phyloP scores from a whole-genome alignment of 176 grass and related monocot species.

The Oryza longistaminata region DNA sequence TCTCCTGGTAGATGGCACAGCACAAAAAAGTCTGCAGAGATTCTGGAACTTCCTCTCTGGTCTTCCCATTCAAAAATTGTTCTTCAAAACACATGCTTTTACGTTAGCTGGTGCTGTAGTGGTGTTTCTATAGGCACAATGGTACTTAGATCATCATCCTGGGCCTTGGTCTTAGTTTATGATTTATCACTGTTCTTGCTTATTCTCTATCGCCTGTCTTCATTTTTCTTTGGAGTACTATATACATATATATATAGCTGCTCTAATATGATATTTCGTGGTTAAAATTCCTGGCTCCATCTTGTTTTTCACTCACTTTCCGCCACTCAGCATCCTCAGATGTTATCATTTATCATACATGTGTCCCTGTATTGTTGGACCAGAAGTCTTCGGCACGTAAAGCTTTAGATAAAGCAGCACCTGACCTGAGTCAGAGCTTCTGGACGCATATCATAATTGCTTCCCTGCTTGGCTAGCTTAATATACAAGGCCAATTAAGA shows the following conservation, averaged over 20 bases:
- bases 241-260: neutral
- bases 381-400: slow-evolving; percentile 32
- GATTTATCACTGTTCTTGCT: neutral
- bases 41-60: neutral
- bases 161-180: neutral
- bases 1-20: neutral
- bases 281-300: neutral
- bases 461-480: neutral
- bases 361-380: slow-evolving; percentile 22
- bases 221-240: neutral
- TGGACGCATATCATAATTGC: slow-evolving; percentile 18
- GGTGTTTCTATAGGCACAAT: neutral
- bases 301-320: neutral
- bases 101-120: neutral
- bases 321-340: neutral
- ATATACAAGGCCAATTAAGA: slow-evolving; percentile 12
- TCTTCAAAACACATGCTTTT: neutral
- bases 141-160: neutral
- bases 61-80: neutral
- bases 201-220: neutral
- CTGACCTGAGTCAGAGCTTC: neutral
- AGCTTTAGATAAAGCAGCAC: slow-evolving; percentile 11
- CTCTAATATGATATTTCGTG: neutral
- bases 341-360: neutral
- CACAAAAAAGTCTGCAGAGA: neutral